Percentiles rank a stretch among this genome's conserved stretches.
phyloP scores from a whole-genome alignment of 129 eudicot species.

The Ambrosia artemisiifolia region DNA sequence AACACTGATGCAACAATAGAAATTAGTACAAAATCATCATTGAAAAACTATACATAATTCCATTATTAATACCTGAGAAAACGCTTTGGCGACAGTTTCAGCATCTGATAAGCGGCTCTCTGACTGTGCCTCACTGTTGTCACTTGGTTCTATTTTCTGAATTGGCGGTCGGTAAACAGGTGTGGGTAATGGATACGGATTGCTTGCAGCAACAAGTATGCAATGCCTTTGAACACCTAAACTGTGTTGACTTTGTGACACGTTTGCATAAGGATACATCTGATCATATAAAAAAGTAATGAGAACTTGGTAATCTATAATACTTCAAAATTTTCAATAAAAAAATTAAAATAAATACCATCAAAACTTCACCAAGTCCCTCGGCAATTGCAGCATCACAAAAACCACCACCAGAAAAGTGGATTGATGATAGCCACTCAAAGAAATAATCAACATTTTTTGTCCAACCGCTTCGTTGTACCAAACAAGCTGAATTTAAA shows the following conservation, averaged over 20 bases:
- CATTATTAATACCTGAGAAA: slow-evolving; percentile 58
- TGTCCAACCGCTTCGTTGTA: slow-evolving; percentile 91
- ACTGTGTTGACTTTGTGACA: slow-evolving; percentile 56
- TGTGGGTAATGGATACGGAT: slow-evolving; percentile 94
- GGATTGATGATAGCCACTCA: slow-evolving; percentile 70
- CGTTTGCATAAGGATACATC: slow-evolving; percentile 65
- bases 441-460: slow-evolving; percentile 64
- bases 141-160: slow-evolving; percentile 58
- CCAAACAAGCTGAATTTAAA: slow-evolving; percentile 60
- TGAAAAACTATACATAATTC: background rate
- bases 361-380: slow-evolving; percentile 88
- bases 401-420: slow-evolving; percentile 86
- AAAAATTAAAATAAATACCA: slow-evolving; percentile 41
- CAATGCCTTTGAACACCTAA: slow-evolving; percentile 78
- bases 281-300: slow-evolving; percentile 25
- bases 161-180: slow-evolving; percentile 74
- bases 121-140: slow-evolving; percentile 58
- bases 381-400: slow-evolving; percentile 93
- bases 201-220: slow-evolving; percentile 84
- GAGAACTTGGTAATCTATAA: background rate
- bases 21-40: background rate
- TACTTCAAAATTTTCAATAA: background rate
- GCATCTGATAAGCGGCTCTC: slow-evolving; percentile 81
- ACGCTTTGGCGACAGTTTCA: slow-evolving; percentile 70
- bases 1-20: slow-evolving; percentile 51